Evolutionary conservation across 345 rosid species (phyloP), one percentile per base, ranked within the genome.

Genomic region (Jatropha curcas): DNA sequence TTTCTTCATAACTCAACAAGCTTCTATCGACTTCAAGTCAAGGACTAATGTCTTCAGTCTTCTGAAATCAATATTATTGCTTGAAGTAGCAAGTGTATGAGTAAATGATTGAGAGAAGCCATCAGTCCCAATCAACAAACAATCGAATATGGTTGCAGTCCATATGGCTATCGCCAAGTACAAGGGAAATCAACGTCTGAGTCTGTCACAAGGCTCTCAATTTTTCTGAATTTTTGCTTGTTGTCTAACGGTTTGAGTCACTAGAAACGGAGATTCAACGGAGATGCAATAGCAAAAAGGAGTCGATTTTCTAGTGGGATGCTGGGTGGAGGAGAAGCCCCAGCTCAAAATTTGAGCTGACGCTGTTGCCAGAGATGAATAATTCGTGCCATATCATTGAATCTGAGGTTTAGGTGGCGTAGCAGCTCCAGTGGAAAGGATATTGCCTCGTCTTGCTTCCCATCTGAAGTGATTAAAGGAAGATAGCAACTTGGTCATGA

Each of bases 71-170:
- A 41, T 7, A 13, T n/a, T n/a, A 41, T 41, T 10, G 98, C 82
- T 53, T 84, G 91, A 28, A 94, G 88, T 50, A 94, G 81, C 87
- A 74, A 17, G 79, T 73, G 59, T 94, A 92, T 4, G 92, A 76
- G 82, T 88, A 89, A 4, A 94, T n/a, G 74, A 70, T 90, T 94
- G 67, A 94, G 84, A 27, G 99, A 78, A 94, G 4, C 98, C 98
- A 45, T 94, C 97, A 1, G 97, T n/a, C 97, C 99, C 99, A 94
- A 39, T 94, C n/a, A 98, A 52, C 97, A 94, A n/a, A 87, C 85
- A 63, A 89, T 91, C 3, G 90, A n/a, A n/a, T n/a, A n/a, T 75
- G 0, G 92, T 85, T n/a, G 82, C 73, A 41, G n/a, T n/a, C 91
- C 91, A 2, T 82, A 62, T 81, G 37, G 68, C 90, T 83, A 41